Base-by-base conservation (phyloP, 306 rosid genomes). In the Astragalus glycyphyllos region DNA sequence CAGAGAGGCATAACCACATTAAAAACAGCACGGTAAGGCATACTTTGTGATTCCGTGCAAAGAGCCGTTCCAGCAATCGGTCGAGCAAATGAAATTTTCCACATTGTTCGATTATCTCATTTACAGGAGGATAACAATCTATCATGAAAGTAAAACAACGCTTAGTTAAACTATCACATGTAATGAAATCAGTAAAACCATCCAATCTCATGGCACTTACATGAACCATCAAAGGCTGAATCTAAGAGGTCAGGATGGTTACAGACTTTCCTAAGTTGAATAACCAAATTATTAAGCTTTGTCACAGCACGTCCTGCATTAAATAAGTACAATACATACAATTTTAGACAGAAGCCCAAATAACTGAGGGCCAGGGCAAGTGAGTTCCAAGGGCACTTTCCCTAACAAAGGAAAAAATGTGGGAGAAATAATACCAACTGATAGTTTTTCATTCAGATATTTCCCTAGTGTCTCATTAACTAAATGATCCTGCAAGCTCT, bases 261-360 rank as follows among this genome's bases (percentile, higher is more conserved):
- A 79, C 99, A 95, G 82, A 85, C 89, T 84, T 95, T 95, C 75
- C 99, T 86, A 77, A 95, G 99, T 70, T 95, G 99, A 80, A 95
- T 4, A 67, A 75, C 40, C 89, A 95, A 62, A 82, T 87, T 89
- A 74, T 84, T 81, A 77, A 95, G 67, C 55, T 20, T 67, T 34
- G 12, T 58, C 23, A 44, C 32, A 51, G 68, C 71, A 47, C 63
- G 54, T 6, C 84, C 98, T 94, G 84, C 82, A 89, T 49, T 20
- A 60, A 38, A 45, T 17, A 32, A 63, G 40, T 44, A 37, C 13
- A 64, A 48, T 54, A 38, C 47, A 67, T 40, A 45, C 6, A 81
- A 9, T 20, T 51, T 56, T 61, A 20, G 47, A 53, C 41, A 69
- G 10, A 17, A 55, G 51, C 12, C 16, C 60, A 60, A 11, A 20